phyloP scores from a whole-genome alignment of 805 yeast genomes.

The Ogataea wickerhamii region DNA sequence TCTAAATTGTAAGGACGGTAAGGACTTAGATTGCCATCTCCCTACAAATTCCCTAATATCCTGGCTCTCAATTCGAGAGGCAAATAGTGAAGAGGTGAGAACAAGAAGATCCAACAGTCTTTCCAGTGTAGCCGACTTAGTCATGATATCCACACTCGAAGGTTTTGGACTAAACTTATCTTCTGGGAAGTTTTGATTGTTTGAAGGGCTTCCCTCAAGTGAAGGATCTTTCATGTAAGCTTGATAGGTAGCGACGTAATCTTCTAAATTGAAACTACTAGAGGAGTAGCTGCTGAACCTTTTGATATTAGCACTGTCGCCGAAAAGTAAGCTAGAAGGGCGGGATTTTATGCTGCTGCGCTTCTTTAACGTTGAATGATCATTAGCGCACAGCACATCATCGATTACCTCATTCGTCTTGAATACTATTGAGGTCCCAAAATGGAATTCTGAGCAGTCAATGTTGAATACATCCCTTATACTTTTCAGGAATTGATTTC shows the following conservation, averaged over 20 bases:
- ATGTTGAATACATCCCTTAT: slow-evolving; percentile 63
- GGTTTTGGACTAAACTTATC: background rate
- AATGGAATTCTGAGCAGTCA: slow-evolving; percentile 53
- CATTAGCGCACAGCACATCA: slow-evolving; percentile 20
- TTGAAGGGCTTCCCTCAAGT: background rate
- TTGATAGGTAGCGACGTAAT: slow-evolving; percentile 25
- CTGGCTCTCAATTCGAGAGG: slow-evolving; percentile 36
- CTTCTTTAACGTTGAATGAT: slow-evolving; percentile 1
- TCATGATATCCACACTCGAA: slow-evolving; percentile 25
- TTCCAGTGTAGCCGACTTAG: slow-evolving; percentile 69
- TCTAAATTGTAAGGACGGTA: slow-evolving; percentile 34
- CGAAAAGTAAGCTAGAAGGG: slow-evolving; percentile 33
- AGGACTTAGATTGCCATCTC: slow-evolving; percentile 9
- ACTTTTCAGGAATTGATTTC: slow-evolving; percentile 50
- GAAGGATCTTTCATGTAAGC: slow-evolving; percentile 21
- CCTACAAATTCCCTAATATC: slow-evolving; percentile 39
- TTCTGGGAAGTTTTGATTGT: background rate
- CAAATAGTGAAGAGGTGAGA: slow-evolving; percentile 60
- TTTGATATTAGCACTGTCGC: slow-evolving; percentile 29
- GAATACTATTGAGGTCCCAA: slow-evolving; percentile 54
- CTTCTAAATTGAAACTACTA: slow-evolving; percentile 32
- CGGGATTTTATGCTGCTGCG: slow-evolving; percentile 19
- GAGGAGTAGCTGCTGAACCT: slow-evolving; percentile 35
- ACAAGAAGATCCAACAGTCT: slow-evolving; percentile 77
- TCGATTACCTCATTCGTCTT: slow-evolving; percentile 42